Base-by-base conservation (phyloP, 495 filamentous ascomycete species). In the Penicillium arizonense region DNA sequence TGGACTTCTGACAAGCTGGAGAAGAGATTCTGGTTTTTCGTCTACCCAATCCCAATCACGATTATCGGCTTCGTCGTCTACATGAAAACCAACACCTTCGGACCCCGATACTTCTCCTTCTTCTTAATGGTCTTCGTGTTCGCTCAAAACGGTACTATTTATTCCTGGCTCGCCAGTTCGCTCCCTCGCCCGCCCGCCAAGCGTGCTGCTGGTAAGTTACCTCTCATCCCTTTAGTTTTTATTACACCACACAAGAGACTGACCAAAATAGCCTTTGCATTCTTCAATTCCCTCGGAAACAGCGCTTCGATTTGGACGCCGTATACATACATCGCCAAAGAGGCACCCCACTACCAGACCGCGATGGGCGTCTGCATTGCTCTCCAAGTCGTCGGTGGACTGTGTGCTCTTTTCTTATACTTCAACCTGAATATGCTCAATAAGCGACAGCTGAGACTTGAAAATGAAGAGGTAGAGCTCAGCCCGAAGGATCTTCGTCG, bases 121-220 rank as follows among this genome's bases (percentile, higher is more conserved):
- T 81, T 81, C 71, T 65, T 80, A 38, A 77, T 82, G 73, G 66
- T 76, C 47, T 81, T 81, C 47, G 74, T 78, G 35, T 81, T 80
- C 51, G 71, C 77, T 12, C 76, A 77, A 57, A 79, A 79, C 62
- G 71, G 71, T 34, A 80, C 78, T 18, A 57, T 79, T 16, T 80
- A 77, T 53, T 77, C 76, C n/a, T 82, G 78, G 80, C 77, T 81
- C 44, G 74, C 75, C 2, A 78, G 72, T 50, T 68, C 75, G 2
- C 73, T 81, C 48, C 77, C 78, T 8, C 73, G 78, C 1, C 77
- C 79, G 3, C 77, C 77, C 0, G 75, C 79, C 5, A 81, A 82
- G 58, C 76, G 79, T 33, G 79, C 79, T 42, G 78, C 76, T 9
- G 48, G 48, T 50, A 36, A 50, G 48, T 50, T 4, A 24, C 35